Evolutionary conservation across 805 yeast genomes (phyloP), one percentile per base, ranked within the genome.

Genomic region (Ogataea trehalophila): DNA sequence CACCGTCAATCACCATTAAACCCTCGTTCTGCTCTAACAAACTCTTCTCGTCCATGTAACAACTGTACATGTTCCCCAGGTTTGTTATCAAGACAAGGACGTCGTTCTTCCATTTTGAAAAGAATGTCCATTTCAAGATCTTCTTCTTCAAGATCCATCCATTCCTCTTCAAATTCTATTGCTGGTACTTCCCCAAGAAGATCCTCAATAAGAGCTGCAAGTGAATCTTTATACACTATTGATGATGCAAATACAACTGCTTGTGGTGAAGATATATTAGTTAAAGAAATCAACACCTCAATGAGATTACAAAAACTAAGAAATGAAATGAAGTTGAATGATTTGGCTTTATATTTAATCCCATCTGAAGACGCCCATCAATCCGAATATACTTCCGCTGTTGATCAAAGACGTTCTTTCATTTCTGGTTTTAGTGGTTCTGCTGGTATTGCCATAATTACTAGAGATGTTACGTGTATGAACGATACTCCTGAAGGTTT

Each of bases 1-100:
- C 31, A 26, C 9, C 31, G 31, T 26, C 31, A 26, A 26, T 26
- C 31, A 26, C 31, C 31, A 8, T 26, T 26, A 11, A 26, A 26
- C 9, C 31, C 31, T 11, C 31, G 9, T 26, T 26, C 31, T 26
- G 31, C 31, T 26, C 2, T 26, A 26, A 26, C 31, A 26, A 26
- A 22, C 22, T 43, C 61, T n/a, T 52, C 51, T 37, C 70, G 79
- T 60, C 77, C 79, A 14, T 87, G 94, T 62, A 73, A 77, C 42
- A 81, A 86, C 68, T 87, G 95, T 69, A 85, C 89, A 2, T 87
- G 95, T 62, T 85, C 92, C 0, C 94, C 94, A 5, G 95, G 95
- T 4, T 69, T 87, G 39, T 66, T 87, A 42, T 81, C 89, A 31
- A 74, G 95, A 59, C 77, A 74, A 50, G 79, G 78, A 59, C 74